Percentiles rank a stretch among this genome's conserved stretches.
phyloP scores from a whole-genome alignment of 768 basidiomycete species.

The Leccinum variicolor region DNA sequence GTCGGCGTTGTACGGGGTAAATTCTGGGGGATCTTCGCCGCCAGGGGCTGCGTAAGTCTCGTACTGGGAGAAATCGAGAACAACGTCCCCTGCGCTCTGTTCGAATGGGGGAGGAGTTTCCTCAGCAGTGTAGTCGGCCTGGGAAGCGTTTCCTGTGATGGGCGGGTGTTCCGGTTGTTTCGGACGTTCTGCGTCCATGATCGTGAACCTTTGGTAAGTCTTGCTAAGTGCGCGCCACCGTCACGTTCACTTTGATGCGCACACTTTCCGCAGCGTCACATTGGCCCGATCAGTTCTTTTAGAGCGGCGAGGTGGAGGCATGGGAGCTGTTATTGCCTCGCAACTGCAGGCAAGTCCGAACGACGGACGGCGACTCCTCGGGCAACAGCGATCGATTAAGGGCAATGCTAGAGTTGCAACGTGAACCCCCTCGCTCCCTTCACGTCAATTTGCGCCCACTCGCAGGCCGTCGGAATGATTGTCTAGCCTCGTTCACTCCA shows the following conservation, averaged over 20 bases:
- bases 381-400: slow-evolving; percentile 12
- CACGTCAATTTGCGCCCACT: slow-evolving; percentile 18
- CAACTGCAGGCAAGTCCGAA: slow-evolving; percentile 1
- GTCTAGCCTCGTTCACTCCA: slow-evolving; percentile 15
- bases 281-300: not conserved
- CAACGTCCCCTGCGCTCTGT: slow-evolving; percentile 20
- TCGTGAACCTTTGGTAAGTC: not conserved
- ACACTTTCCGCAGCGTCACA: not conserved
- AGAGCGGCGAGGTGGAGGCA: slow-evolving; percentile 1
- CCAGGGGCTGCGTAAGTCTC: slow-evolving; percentile 24
- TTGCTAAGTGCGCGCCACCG: not conserved
- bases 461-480: slow-evolving; percentile 14
- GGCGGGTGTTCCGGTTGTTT: slow-evolving; percentile 1
- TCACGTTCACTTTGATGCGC: not conserved
- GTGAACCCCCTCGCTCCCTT: slow-evolving; percentile 14
- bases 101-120: slow-evolving; percentile 27
- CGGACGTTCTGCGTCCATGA: slow-evolving; percentile 8
- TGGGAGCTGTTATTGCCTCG: slow-evolving; percentile 5
- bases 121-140: not conserved
- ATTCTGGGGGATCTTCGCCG: slow-evolving; percentile 56
- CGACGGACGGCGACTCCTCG: slow-evolving; percentile 4
- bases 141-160: not conserved
- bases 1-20: slow-evolving; percentile 61
- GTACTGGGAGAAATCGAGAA: slow-evolving; percentile 23
- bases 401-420: slow-evolving; percentile 10